Base-by-base conservation (phyloP, 202 grass and related monocot species). In the Cymbopogon flexuosus region DNA sequence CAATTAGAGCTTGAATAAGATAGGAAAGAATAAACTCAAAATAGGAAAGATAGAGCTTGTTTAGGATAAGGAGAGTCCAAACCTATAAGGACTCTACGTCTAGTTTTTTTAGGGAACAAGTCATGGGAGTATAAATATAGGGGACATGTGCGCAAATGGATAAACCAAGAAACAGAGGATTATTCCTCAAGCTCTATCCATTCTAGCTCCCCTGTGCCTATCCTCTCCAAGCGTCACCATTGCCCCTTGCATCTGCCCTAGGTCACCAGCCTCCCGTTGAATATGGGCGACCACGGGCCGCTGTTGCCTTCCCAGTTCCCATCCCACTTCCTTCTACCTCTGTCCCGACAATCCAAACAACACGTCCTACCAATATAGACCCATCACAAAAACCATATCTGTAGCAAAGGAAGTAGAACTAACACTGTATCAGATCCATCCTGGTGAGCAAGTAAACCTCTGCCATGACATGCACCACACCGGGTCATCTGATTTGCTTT, bases 391-490 rank as follows among this genome's bases (percentile, higher is more conserved):
- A 21, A 57, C n/a, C n/a, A 9, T 57, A 57, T 57, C 2, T 57
- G 8, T 57, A 57, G 19, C 54, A 63, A 61, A 47, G 42, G 49
- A 59, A 84, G 75, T 9, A n/a, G 6, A 78, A 72, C 85, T 87
- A 84, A 94, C 94, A 92, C 73, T 71, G 94, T 75, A 89, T 97
- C 94, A 75, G 94, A 97, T 84, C 91, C 94, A 89, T 97, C 94
- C 79, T 85, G 65, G 87, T 87, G 88, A 86, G 91, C 89, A 2
- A 90, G 87, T 75, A 97, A 81, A 79, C 91, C 94, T 81, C 90
- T 85, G 47, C 94, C 91, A 82, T 94, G 73, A 75, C 94, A 97
- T 79, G 70, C 61, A 89, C 84, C 31, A 63, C 94, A 97, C 11
- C 66, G 65, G 15, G 45, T 88, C 90, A 91, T 93, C 83, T 95